phyloP scores from a whole-genome alignment of 495 filamentous ascomycete species.

The Penicillium pulvis region DNA sequence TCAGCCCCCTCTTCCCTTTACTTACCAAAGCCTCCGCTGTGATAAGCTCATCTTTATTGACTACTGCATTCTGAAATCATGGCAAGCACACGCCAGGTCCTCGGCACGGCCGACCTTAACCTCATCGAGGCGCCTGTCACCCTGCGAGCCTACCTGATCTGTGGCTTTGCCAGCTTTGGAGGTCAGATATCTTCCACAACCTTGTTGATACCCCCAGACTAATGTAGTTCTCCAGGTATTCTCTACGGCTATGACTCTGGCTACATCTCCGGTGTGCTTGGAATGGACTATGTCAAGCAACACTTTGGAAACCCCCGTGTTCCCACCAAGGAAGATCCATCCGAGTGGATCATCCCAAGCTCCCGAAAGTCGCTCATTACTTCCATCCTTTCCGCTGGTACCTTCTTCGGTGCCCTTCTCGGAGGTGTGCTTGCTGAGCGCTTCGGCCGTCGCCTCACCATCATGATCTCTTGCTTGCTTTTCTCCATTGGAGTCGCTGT shows the following conservation, averaged over 20 bases:
- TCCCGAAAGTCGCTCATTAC: slow-evolving; percentile 58
- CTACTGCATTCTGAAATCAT: slow-evolving; percentile 5
- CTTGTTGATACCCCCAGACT: background rate
- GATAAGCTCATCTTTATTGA: too few relatives aligned
- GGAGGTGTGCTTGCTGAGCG: slow-evolving; percentile 66
- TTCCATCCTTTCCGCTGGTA: slow-evolving; percentile 72
- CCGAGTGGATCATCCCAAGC: slow-evolving; percentile 19
- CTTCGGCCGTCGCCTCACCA: slow-evolving; percentile 65
- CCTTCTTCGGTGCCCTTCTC: slow-evolving; percentile 71
- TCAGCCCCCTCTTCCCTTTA: slow-evolving; percentile 11
- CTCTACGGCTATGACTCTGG: slow-evolving; percentile 56
- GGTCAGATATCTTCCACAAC: slow-evolving; percentile 24
- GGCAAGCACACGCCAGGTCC: slow-evolving; percentile 10
- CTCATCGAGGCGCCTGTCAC: slow-evolving; percentile 63
- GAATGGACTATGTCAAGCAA: slow-evolving; percentile 54
- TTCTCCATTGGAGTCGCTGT: slow-evolving; percentile 65
- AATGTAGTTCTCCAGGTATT: slow-evolving; percentile 29
- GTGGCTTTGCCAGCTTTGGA: slow-evolving; percentile 59
- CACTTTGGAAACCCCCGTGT: slow-evolving; percentile 35
- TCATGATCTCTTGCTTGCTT: slow-evolving; percentile 63
- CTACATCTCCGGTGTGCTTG: slow-evolving; percentile 58
- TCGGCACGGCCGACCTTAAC: slow-evolving; percentile 22
- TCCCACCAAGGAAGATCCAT: slow-evolving; percentile 16
- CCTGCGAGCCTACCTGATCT: slow-evolving; percentile 60
- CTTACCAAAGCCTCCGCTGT: slow-evolving; percentile 1